These are phyloP conservation scores for Fistulifera pelliculosa DNA, from an alignment of 108 stramenopile species.

Conservation along the genomic window DNA sequence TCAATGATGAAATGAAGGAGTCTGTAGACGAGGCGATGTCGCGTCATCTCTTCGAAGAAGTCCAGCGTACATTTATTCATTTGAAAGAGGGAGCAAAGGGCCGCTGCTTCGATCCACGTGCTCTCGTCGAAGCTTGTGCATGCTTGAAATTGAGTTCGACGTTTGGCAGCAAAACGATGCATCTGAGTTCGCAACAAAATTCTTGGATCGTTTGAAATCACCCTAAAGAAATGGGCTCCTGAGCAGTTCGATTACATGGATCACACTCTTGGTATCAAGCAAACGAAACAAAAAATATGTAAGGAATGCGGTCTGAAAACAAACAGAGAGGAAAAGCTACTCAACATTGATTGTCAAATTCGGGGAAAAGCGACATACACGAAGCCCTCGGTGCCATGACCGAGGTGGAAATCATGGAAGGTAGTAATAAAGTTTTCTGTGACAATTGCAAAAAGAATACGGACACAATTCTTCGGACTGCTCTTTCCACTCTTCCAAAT, in stretches of 20 bases:
- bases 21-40: constrained; percentile 77
- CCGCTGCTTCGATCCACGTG: constrained; percentile 87
- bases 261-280: constrained; percentile 78
- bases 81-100: constrained; percentile 78
- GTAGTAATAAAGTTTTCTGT: constrained; percentile 93
- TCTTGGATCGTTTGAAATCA: constrained; percentile 89
- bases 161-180: constrained; percentile 99
- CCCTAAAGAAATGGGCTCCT: constrained; percentile 81
- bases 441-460: constrained; percentile 93
- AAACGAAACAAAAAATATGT: constrained; percentile 85
- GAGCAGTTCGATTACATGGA: constrained; percentile 69
- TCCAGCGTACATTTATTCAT: constrained; percentile 92
- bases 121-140: constrained; percentile 88
- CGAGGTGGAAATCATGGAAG: constrained; percentile 94
- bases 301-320: constrained; percentile 88
- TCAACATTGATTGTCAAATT: constrained; percentile 93
- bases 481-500: constrained; percentile 85
- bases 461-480: constrained; percentile 83
- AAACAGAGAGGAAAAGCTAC: constrained; percentile 84
- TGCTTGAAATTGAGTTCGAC: constrained; percentile 93
- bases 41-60: constrained; percentile 86
- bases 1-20: constrained; percentile 33
- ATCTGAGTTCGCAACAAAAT: constrained; percentile 93
- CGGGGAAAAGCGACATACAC: constrained; percentile 87
- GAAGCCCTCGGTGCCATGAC: constrained; percentile 90